These are phyloP conservation scores for Penicillium capsulatum DNA, from an alignment of 2,329 filamentous ascomycete species.

Conservation along the genomic window DNA sequence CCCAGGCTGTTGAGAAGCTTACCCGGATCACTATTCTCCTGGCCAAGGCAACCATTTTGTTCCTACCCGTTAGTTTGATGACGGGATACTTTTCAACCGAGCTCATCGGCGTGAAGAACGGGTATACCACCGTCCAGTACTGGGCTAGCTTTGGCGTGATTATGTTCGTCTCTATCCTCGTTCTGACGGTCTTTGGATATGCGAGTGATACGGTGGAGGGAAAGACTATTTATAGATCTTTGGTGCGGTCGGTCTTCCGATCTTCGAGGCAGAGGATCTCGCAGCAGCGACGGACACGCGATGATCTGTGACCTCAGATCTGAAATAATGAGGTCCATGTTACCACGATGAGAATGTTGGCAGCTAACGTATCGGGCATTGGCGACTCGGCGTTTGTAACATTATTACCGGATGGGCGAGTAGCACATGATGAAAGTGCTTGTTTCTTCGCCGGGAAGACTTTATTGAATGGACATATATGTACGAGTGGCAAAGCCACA, in stretches of 20 bases:
- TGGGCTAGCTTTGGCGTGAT: slow-evolving; percentile 66
- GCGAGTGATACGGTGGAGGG: slow-evolving; percentile 57
- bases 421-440: no score
- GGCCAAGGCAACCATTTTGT: slow-evolving; percentile 70
- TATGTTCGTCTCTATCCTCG: slow-evolving; percentile 55
- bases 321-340: no score
- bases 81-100: slow-evolving; percentile 69
- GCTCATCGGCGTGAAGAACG: slow-evolving; percentile 52
- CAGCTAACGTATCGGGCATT: no score
- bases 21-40: slow-evolving; percentile 68
- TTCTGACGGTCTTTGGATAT: slow-evolving; percentile 55
- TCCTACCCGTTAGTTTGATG: slow-evolving; percentile 70
- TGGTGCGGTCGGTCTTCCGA: slow-evolving; percentile 36
- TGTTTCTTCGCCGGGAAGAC: no score
- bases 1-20: slow-evolving; percentile 65
- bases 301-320: no score
- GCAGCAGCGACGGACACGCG: slow-evolving; percentile 10
- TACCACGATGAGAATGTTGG: slow-evolving; percentile 3
- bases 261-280: slow-evolving; percentile 29
- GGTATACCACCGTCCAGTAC: slow-evolving; percentile 61
- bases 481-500: no score
- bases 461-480: no score
- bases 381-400: no score
- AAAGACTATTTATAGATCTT: slow-evolving; percentile 49
- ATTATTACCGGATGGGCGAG: no score